Conservation (phyloP, 23 red algal species). For the Gracilaria caudata region DNA sequence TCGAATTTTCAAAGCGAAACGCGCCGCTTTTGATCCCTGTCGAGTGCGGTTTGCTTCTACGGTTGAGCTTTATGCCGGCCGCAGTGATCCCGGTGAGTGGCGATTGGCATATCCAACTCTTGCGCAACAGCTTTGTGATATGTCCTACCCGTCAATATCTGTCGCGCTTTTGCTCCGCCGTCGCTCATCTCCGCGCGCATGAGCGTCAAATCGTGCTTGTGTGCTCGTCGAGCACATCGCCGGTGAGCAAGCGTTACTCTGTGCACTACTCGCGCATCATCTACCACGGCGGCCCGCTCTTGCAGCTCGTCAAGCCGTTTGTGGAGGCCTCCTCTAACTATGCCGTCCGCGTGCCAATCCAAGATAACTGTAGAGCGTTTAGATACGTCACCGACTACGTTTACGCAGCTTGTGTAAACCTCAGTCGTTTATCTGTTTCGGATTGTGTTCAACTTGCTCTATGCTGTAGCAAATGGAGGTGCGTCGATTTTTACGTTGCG, state of each 20-base stretch:
- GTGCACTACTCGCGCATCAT: slow-evolving; percentile 28
- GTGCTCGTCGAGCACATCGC: slow-evolving; percentile 5
- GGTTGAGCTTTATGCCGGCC: neutral
- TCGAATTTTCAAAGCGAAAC: slow-evolving; percentile 30
- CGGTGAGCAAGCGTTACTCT: neutral
- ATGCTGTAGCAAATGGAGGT: slow-evolving; percentile 24
- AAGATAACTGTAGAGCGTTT: slow-evolving; percentile 16
- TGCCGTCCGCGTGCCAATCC: neutral
- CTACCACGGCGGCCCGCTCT: slow-evolving; percentile 4
- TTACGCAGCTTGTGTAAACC: slow-evolving; percentile 4
- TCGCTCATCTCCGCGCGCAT: slow-evolving; percentile 4
- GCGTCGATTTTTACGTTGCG: slow-evolving; percentile 30
- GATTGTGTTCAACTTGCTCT: slow-evolving; percentile 32
- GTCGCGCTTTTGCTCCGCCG: neutral
- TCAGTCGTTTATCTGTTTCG: slow-evolving; percentile 22
- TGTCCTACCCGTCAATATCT: slow-evolving; percentile 13
- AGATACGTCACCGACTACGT: slow-evolving; percentile 23
- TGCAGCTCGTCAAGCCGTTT: slow-evolving; percentile 15
- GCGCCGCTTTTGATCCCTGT: neutral
- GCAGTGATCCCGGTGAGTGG: neutral
- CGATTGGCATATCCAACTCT: neutral
- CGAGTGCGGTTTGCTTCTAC: neutral
- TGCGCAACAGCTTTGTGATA: slow-evolving; percentile 8
- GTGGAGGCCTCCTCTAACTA: neutral
- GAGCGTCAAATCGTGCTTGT: slow-evolving; percentile 18